phyloP scores from a whole-genome alignment of 805 yeast species.

The Candida qinlingensis region DNA sequence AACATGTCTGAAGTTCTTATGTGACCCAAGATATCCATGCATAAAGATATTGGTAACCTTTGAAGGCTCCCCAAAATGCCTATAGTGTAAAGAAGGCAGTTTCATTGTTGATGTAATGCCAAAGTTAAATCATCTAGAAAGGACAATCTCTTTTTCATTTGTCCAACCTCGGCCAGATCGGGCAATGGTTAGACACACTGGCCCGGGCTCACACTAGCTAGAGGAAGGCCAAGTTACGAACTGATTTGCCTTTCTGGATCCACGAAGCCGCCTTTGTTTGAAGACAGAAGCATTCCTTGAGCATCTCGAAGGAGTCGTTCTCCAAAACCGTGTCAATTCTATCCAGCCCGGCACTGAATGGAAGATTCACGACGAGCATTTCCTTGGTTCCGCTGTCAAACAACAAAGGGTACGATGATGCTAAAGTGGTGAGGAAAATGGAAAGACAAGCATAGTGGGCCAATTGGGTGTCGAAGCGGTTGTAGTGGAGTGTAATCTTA shows the following conservation, averaged over 20 bases:
- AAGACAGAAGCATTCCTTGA: background rate
- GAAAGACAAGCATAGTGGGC: background rate
- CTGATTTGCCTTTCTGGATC: background rate
- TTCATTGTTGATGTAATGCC: background rate
- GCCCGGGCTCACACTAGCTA: too few species aligned
- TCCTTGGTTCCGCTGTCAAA: background rate
- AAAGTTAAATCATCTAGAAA: too few species aligned
- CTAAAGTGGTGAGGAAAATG: background rate
- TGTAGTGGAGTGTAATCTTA: background rate
- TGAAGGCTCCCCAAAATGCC: constrained; percentile 2
- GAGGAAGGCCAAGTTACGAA: background rate
- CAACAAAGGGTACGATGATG: background rate
- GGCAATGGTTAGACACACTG: too few species aligned
- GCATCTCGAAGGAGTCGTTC: background rate
- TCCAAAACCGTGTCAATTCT: background rate
- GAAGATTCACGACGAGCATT: background rate
- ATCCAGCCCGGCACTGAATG: background rate
- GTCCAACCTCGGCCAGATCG: too few species aligned
- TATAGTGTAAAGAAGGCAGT: constrained; percentile 4
- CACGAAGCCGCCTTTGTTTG: background rate
- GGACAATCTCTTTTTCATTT: too few species aligned
- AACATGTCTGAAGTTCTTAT: constrained; percentile 36
- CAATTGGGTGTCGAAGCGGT: background rate
- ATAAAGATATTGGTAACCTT: constrained; percentile 37
- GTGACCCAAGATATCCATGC: constrained; percentile 53